A percentile compares a stretch with the other conserved stretches of the same genome.
Conservation (phyloP, 2,329 filamentous ascomycete species). For the Aspergillus cejpii region DNA sequence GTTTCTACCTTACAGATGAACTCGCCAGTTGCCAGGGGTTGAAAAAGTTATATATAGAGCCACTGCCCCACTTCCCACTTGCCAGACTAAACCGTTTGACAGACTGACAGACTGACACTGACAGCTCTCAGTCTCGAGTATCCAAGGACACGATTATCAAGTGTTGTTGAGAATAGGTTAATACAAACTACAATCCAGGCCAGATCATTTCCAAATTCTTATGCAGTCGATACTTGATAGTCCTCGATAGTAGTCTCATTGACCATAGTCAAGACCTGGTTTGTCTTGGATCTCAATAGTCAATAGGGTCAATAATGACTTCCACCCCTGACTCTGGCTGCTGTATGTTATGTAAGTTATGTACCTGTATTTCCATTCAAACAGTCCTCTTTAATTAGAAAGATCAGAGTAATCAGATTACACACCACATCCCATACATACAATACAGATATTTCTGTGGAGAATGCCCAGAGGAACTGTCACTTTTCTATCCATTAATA, state of each 20-base stretch:
- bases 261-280: not conserved
- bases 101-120: too few species aligned
- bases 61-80: not conserved
- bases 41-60: not conserved
- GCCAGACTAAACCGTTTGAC: not conserved
- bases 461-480: conserved; percentile 13
- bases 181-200: too few species aligned
- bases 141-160: too few species aligned
- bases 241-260: too few species aligned
- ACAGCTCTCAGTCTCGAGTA: not conserved
- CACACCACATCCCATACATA: not conserved
- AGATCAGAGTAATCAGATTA: too few species aligned
- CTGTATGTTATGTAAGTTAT: not conserved
- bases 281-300: not conserved
- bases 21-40: not conserved
- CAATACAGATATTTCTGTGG: conserved; percentile 5
- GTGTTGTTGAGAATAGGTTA: too few species aligned
- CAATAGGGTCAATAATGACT: too few species aligned
- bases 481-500: not conserved
- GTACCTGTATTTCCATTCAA: not conserved
- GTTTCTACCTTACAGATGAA: not conserved
- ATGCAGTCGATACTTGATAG: too few species aligned
- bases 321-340: not conserved
- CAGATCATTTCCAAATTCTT: not conserved
- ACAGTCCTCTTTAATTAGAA: too few species aligned